Evolutionary conservation across 2,329 filamentous ascomycete species (phyloP).

Genomic region (Calonectria montana): DNA sequence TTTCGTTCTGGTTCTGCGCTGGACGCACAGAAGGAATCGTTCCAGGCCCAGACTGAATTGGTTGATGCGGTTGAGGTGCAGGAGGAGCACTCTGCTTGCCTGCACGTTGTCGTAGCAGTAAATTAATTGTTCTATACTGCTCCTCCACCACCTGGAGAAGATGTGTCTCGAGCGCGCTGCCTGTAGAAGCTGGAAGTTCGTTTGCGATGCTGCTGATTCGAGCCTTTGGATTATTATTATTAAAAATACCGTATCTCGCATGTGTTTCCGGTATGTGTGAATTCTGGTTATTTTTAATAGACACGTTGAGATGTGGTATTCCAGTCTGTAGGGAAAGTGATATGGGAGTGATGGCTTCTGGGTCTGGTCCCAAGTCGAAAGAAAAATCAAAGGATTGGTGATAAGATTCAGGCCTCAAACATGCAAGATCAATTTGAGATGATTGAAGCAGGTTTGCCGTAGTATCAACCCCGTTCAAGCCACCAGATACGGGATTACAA

Average conservation of each 20-base stretch:
- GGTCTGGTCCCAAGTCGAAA: neutral
- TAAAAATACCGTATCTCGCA: neutral
- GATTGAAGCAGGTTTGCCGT: neutral
- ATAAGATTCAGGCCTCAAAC: neutral
- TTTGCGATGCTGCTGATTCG: neutral
- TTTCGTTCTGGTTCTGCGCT: neutral
- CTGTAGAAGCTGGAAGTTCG: neutral
- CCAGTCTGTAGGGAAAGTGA: neutral
- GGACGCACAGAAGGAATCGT: neutral
- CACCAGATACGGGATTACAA: neutral
- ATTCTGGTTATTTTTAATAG: neutral
- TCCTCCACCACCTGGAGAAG: neutral
- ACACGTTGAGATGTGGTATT: neutral
- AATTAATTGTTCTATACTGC: neutral
- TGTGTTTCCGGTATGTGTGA: neutral
- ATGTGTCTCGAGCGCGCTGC: neutral
- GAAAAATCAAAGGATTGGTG: neutral
- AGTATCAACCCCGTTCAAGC: neutral
- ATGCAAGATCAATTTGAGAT: neutral
- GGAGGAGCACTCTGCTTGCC: neutral
- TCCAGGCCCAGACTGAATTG: neutral
- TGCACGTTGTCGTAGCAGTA: neutral
- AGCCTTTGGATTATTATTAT: neutral
- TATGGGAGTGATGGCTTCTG: neutral
- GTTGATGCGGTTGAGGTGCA: neutral